Evolutionary conservation across 306 rosid species (phyloP).

Genomic region (Ormosia emarginata): DNA sequence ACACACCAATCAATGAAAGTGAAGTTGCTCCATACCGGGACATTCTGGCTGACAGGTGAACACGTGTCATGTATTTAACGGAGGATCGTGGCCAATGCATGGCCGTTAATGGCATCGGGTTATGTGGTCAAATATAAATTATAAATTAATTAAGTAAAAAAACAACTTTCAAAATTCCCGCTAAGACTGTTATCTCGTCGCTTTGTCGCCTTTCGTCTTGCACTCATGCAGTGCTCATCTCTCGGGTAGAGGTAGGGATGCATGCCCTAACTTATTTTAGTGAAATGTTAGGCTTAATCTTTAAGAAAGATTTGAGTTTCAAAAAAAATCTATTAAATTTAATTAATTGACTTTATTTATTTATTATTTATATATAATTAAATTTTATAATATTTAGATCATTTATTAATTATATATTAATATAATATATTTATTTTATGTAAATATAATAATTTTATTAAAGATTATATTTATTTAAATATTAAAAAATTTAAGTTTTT

Average conservation of each 20-base stretch:
- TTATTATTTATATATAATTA: too few relatives aligned
- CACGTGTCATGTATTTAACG: conserved; percentile 15
- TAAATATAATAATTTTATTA: too few relatives aligned
- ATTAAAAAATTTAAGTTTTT: too few relatives aligned
- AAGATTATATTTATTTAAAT: too few relatives aligned
- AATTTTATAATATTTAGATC: too few relatives aligned
- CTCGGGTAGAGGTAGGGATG: neutral
- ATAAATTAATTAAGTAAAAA: neutral
- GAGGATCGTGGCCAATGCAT: conserved; percentile 39
- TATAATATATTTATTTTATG: too few relatives aligned
- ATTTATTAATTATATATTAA: too few relatives aligned
- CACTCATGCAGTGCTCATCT: neutral
- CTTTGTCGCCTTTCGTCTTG: neutral
- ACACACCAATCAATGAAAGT: conserved; percentile 24
- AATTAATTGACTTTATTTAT: too few relatives aligned
- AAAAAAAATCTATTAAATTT: too few relatives aligned
- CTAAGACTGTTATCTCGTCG: conserved; percentile 19
- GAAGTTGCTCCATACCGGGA: neutral
- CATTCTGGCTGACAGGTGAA: neutral
- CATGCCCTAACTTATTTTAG: too few relatives aligned
- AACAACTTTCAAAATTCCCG: conserved; percentile 55
- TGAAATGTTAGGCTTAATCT: too few relatives aligned
- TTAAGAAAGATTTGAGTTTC: too few relatives aligned
- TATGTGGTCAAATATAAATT: neutral
- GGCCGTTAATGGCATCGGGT: conserved; percentile 16